Base-by-base conservation (phyloP, 23 red algal species). In the Agarophyton chilense region DNA sequence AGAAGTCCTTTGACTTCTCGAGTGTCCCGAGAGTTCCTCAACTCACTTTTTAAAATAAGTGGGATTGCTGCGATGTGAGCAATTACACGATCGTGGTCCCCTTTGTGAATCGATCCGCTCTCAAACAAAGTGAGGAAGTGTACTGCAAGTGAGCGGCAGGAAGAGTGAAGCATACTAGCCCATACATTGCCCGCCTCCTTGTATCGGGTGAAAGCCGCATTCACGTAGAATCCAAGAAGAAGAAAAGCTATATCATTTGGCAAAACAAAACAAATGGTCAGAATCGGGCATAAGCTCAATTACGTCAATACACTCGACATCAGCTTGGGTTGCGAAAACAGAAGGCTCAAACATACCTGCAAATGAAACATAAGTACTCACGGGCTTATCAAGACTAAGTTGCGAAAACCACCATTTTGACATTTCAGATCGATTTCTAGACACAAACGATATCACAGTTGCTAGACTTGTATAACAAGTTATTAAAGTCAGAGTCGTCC, bases 11-110 rank as follows among this genome's bases (percentile, higher is more conserved):
- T 82, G 21, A 82, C 28, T 61, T 57, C 51, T 12, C 51, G 51
- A 10, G 61, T 26, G 36, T 82, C 78, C 6, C 78, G 51, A 18
- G 21, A 24, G 9, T 82, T 44, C 31, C 78, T 44, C 16, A 82
- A 24, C 42, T 82, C 78, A 40, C 26, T 31, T 38, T 82, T 82
- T 28, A 82, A n/a, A 14, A 52, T 34, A 10, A 82, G 33, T 33
- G 78, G 78, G 61, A 82, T 60, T 33, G 78, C 78, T 8, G 78
- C 78, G 19, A 82, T 43, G 61, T 82, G 78, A 57, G 28, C 78
- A 41, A 82, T 55, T 19, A 82, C 42, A 13, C 78, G 52, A 24
- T 46, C 32, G 52, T 82, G 78, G 29, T 82, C 78, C 3, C 78
- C 78, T 25, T 41, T 19, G 35, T 82, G 78, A 55, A 55, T 34